Evolutionary conservation across 2,329 filamentous ascomycete species (phyloP).

Genomic region (Gyromitra esculenta): DNA sequence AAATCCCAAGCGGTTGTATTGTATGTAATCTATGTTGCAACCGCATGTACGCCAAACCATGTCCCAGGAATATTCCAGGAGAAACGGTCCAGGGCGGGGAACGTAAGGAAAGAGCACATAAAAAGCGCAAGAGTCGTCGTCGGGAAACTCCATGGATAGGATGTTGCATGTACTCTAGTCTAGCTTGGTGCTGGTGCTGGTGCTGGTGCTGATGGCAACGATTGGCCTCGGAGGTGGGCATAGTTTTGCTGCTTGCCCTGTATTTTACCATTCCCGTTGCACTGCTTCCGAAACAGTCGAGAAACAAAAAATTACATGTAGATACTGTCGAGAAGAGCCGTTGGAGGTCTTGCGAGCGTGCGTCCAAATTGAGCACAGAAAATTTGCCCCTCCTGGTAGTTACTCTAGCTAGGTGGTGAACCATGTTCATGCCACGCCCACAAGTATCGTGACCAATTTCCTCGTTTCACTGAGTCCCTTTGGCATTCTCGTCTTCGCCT

Average conservation of each 20-base stretch:
- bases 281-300: constrained; percentile 29
- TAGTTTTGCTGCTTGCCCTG: constrained; percentile 13
- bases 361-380: not conserved
- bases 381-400: constrained; percentile 22
- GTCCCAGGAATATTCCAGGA: constrained; percentile 44
- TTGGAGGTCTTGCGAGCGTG: constrained; percentile 25
- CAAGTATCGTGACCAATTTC: constrained; percentile 16
- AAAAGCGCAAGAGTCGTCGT: constrained; percentile 39
- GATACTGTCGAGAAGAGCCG: constrained; percentile 14
- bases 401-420: not conserved
- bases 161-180: constrained; percentile 9
- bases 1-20: constrained; percentile 22
- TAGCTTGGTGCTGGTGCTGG: constrained; percentile 3
- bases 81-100: constrained; percentile 19
- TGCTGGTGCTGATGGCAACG: constrained; percentile 27
- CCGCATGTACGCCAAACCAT: constrained; percentile 49
- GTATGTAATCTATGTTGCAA: constrained; percentile 10
- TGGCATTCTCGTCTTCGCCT: constrained; percentile 33
- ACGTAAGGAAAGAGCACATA: constrained; percentile 33
- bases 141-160: constrained; percentile 32
- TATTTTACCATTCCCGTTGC: constrained; percentile 41
- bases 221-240: constrained; percentile 33
- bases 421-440: constrained; percentile 33
- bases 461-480: not conserved
- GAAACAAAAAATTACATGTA: constrained; percentile 23